Evolutionary conservation across 2,329 filamentous ascomycete genomes (phyloP).

Genomic region (Fusarium pininemorale): DNA sequence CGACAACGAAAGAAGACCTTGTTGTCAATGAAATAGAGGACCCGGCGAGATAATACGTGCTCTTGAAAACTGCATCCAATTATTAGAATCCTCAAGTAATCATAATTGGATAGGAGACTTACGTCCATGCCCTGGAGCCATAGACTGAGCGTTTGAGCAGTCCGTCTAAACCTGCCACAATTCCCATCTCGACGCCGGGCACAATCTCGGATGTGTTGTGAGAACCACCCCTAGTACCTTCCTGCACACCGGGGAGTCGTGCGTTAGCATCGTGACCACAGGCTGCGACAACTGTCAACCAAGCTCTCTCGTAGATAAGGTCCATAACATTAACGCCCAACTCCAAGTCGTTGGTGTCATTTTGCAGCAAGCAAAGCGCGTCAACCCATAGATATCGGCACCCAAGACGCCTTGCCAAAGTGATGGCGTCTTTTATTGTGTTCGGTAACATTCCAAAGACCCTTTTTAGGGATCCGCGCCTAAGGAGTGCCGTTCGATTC

Average conservation of each 20-base stretch:
- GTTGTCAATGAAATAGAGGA: not conserved
- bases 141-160: not conserved
- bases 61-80: fast-evolving
- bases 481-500: not conserved
- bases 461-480: fast-evolving
- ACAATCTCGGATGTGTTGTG: fast-evolving
- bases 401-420: fast-evolving
- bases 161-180: fast-evolving
- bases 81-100: fast-evolving
- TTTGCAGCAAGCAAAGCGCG: fast-evolving
- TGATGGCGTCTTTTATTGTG: not conserved
- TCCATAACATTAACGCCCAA: not conserved
- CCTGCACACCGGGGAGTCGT: fast-evolving
- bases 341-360: fast-evolving
- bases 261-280: not conserved
- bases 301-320: not conserved
- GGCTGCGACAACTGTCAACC: not conserved
- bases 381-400: not conserved
- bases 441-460: fast-evolving
- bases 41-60: not conserved
- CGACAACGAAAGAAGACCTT: not conserved
- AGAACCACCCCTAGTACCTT: not conserved
- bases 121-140: not conserved
- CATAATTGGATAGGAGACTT: fast-evolving
- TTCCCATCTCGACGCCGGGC: not conserved